Evolutionary conservation across 257 asterid genomes (phyloP).

Genomic region (Solanum virginianum): DNA sequence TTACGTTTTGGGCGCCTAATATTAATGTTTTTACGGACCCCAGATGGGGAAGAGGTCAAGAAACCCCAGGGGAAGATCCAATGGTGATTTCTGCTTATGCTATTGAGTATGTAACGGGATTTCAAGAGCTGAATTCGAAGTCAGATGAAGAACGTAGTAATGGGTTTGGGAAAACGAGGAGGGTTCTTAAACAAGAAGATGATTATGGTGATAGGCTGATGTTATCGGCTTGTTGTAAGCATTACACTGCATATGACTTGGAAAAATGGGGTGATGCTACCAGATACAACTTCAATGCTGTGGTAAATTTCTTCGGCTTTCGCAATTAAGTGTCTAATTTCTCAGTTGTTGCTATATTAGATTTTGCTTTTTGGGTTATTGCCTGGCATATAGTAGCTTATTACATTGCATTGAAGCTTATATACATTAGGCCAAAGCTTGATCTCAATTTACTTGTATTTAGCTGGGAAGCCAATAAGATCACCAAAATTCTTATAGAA

Average conservation of each 20-base stretch:
- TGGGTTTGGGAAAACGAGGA: background rate
- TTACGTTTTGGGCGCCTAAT: constrained; percentile 94
- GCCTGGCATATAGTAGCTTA: background rate
- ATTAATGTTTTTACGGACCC: constrained; percentile 83
- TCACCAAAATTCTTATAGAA: background rate
- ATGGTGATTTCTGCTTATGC: constrained; percentile 58
- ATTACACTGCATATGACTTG: constrained; percentile 83
- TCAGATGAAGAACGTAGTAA: background rate
- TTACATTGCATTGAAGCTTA: background rate
- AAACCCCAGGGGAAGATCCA: constrained; percentile 98
- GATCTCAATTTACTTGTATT: background rate
- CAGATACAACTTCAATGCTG: constrained; percentile 72
- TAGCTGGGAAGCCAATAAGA: background rate
- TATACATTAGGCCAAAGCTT: background rate
- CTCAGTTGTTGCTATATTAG: background rate
- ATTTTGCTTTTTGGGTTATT: background rate
- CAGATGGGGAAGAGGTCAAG: constrained; percentile 98
- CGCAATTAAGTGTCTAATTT: background rate
- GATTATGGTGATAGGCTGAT: constrained; percentile 24
- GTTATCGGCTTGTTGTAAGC: constrained; percentile 96
- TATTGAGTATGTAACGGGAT: constrained; percentile 57
- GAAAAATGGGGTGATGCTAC: constrained; percentile 71
- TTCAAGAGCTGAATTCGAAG: constrained; percentile 28
- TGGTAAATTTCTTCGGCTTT: constrained; percentile 27
- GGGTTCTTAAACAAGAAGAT: constrained; percentile 11